phyloP scores from a whole-genome alignment of 768 basidiomycete species.

The Multifurca ochricompacta region DNA sequence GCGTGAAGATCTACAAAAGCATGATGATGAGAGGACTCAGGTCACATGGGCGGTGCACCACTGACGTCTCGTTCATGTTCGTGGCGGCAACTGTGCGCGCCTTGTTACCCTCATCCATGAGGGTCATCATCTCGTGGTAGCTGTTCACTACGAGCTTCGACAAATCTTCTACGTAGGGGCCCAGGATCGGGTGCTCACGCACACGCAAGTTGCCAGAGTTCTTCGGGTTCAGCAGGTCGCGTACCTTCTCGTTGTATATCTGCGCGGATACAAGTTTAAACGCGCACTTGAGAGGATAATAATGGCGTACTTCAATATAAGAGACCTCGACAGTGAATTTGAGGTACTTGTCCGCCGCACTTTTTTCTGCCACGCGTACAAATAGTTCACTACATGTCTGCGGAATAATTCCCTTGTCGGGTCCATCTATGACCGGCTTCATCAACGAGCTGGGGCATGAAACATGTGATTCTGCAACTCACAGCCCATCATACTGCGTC shows the following conservation, averaged over 20 bases:
- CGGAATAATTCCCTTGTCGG: conserved; percentile 96
- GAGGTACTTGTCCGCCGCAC: conserved; percentile 53
- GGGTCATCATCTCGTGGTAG: conserved; percentile 96
- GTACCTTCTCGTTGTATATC: conserved; percentile 98
- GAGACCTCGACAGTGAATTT: conserved; percentile 95
- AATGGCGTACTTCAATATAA: conserved; percentile 75
- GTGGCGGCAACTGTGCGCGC: conserved; percentile 97
- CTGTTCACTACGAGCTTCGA: conserved; percentile 86
- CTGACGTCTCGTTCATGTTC: conserved; percentile 97
- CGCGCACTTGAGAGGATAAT: not conserved
- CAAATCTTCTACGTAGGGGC: conserved; percentile 98
- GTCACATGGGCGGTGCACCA: not conserved
- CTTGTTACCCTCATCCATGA: conserved; percentile 99
- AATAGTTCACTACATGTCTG: conserved; percentile 93
- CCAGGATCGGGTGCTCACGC: conserved; percentile 91
- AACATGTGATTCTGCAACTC: conserved; percentile 31
- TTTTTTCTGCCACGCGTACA: conserved; percentile 64
- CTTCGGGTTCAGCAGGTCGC: conserved; percentile 94
- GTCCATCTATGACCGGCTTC: conserved; percentile 51
- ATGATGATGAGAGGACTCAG: not conserved
- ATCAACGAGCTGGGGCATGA: not conserved
- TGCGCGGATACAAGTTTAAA: conserved; percentile 26
- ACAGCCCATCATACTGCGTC: conserved; percentile 89
- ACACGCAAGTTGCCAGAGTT: conserved; percentile 95
- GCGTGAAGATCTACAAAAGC: conserved; percentile 66